phyloP scores from a whole-genome alignment of 805 yeast species.

The Candida boidinii region DNA sequence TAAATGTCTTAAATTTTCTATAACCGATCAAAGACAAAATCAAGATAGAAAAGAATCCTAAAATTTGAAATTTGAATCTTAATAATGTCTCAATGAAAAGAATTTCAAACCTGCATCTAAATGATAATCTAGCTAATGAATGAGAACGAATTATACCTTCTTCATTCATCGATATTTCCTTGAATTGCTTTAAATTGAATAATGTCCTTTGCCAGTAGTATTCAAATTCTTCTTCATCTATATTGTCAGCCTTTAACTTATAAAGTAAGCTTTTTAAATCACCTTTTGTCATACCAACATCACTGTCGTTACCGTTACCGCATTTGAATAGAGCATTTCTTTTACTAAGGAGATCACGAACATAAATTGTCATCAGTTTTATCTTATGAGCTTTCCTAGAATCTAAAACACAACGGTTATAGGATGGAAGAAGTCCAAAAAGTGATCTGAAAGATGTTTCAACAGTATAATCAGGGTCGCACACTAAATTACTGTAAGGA shows the following conservation, averaged over 20 bases:
- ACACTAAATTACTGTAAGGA: conserved; percentile 49
- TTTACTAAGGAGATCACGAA: conserved; percentile 56
- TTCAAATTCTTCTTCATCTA: conserved; percentile 11
- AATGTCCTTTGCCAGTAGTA: conserved; percentile 19
- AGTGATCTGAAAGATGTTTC: conserved; percentile 46
- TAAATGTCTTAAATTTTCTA: conserved; percentile 5
- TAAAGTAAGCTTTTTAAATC: conserved; percentile 54
- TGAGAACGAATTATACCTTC: conserved; percentile 14
- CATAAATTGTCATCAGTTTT: conserved; percentile 54
- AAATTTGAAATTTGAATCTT: conserved; percentile 15
- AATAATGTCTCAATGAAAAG: conserved; percentile 13
- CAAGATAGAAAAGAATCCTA: conserved; percentile 5
- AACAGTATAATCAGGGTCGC: conserved; percentile 62
- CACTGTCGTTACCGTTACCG: conserved; percentile 23
- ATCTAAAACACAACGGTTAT: conserved; percentile 69
- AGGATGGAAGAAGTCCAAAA: conserved; percentile 51
- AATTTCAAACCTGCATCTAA: conserved; percentile 19
- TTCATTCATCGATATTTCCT: background rate
- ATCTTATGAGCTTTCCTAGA: conserved; percentile 63
- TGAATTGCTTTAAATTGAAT: background rate
- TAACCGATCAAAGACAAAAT: background rate
- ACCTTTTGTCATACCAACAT: conserved; percentile 46
- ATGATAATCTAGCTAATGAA: conserved; percentile 18
- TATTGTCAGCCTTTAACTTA: conserved; percentile 29
- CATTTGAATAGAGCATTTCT: conserved; percentile 55